Evolutionary conservation across 345 rosid genomes (phyloP).

Genomic region (Salix exigua): DNA sequence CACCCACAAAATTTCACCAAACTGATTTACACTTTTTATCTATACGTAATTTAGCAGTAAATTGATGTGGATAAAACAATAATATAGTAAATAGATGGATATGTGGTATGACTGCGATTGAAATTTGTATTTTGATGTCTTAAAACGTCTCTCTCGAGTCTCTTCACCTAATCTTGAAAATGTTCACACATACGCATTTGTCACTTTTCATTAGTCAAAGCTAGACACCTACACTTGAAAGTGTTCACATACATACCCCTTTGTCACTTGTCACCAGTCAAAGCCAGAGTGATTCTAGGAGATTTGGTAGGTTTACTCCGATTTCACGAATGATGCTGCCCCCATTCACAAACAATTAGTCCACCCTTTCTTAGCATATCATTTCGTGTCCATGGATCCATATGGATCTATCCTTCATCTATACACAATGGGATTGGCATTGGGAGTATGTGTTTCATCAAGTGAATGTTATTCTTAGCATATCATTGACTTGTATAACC

Average conservation of each 20-base stretch:
- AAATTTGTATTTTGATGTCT: not conserved
- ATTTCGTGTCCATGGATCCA: not conserved
- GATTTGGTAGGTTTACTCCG: not conserved
- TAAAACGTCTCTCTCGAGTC: not conserved
- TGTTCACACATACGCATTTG: not conserved
- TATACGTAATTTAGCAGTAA: not conserved
- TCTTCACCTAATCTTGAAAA: not conserved
- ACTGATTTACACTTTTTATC: not conserved
- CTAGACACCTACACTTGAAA: not conserved
- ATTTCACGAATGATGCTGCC: not conserved
- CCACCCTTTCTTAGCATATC: not conserved
- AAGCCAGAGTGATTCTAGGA: not conserved
- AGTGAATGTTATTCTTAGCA: not conserved
- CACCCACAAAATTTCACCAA: not conserved
- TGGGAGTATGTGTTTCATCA: not conserved
- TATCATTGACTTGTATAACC: not conserved
- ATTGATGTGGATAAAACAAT: too few relatives aligned
- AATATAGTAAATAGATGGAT: not conserved
- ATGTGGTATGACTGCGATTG: not conserved
- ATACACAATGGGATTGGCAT: too few relatives aligned
- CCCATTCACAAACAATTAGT: not conserved
- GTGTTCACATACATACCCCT: not conserved
- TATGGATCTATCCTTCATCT: not conserved
- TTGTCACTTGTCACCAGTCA: not conserved
- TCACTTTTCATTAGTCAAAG: not conserved